These are phyloP conservation scores for Podaxis sp. DNA, from an alignment of 768 basidiomycete species.

Conservation along the genomic window DNA sequence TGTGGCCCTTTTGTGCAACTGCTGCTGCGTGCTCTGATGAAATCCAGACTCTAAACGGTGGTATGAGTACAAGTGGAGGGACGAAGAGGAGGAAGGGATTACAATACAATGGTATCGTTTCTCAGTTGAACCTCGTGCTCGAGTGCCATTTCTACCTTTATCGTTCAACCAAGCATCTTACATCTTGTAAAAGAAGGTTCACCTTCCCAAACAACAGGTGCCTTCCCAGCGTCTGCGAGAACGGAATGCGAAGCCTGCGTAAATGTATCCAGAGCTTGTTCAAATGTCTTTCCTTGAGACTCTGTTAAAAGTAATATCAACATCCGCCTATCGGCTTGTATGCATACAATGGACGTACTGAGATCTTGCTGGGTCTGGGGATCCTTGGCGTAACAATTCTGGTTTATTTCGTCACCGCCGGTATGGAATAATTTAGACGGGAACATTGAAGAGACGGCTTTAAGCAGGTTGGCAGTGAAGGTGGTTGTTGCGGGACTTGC, in stretches of 20 bases:
- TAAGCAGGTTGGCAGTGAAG: constrained; percentile 58
- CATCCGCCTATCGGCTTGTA: background rate
- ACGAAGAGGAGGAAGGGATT: constrained; percentile 18
- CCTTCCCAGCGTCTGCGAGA: constrained; percentile 59
- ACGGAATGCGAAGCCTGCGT: constrained; percentile 58
- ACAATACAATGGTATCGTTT: constrained; percentile 61
- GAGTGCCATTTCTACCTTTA: constrained; percentile 63
- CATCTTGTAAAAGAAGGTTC: constrained; percentile 9
- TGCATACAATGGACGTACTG: constrained; percentile 18
- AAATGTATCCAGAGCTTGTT: constrained; percentile 65
- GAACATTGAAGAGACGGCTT: constrained; percentile 48
- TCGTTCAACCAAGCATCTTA: constrained; percentile 14
- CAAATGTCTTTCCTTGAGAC: constrained; percentile 49
- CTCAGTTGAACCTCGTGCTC: constrained; percentile 46
- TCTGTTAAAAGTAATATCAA: background rate
- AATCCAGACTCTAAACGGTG: constrained; percentile 61
- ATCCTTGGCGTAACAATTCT: constrained; percentile 65
- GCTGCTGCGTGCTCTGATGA: constrained; percentile 58
- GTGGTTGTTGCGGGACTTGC: constrained; percentile 57
- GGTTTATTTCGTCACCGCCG: constrained; percentile 82
- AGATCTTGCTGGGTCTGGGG: constrained; percentile 56
- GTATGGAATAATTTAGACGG: constrained; percentile 70
- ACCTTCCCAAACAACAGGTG: constrained; percentile 84
- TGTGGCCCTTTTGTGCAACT: constrained; percentile 60
- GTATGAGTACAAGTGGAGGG: background rate